Percentiles rank a stretch among this genome's conserved stretches.
Evolutionary conservation across 1,284 basidiomycete genomes (phyloP).

Genomic region (Trametes versicolor): DNA sequence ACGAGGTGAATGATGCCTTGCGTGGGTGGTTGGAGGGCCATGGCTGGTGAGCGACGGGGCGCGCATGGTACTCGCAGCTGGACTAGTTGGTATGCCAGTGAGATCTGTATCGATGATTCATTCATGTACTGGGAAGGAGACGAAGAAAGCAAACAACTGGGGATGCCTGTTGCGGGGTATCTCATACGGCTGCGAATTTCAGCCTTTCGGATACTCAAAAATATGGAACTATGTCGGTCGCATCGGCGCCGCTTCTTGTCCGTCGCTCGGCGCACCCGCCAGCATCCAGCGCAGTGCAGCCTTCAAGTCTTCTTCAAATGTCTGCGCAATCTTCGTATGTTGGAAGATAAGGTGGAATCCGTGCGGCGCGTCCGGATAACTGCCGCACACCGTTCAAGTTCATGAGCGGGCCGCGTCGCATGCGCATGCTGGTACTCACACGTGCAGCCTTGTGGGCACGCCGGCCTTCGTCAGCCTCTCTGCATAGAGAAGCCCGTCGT

Average conservation of each 20-base stretch:
- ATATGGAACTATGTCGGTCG: no score
- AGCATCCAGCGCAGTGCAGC: conserved; percentile 4
- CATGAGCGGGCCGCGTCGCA: background rate
- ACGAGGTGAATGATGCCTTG: conserved; percentile 8
- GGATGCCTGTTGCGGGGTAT: no score
- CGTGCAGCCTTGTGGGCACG: conserved; percentile 28
- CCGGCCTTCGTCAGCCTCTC: conserved; percentile 30
- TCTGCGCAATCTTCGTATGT: conserved; percentile 2
- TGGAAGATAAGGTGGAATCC: conserved; percentile 5
- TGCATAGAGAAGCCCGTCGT: conserved; percentile 37
- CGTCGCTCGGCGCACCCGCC: background rate
- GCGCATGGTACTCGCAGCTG: no score
- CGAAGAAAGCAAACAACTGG: no score
- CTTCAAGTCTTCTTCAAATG: conserved; percentile 2
- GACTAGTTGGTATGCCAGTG: no score
- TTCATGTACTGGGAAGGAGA: no score
- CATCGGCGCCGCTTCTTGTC: no score
- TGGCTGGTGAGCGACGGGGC: background rate
- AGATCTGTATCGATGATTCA: no score
- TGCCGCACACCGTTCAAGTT: background rate
- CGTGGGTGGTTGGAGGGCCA: background rate
- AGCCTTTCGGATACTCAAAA: no score
- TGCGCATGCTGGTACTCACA: conserved; percentile 22
- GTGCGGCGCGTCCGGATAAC: conserved; percentile 14
- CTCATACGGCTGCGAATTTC: no score